Evolutionary conservation across 306 rosid species (phyloP).

Genomic region (Alnus glutinosa): DNA sequence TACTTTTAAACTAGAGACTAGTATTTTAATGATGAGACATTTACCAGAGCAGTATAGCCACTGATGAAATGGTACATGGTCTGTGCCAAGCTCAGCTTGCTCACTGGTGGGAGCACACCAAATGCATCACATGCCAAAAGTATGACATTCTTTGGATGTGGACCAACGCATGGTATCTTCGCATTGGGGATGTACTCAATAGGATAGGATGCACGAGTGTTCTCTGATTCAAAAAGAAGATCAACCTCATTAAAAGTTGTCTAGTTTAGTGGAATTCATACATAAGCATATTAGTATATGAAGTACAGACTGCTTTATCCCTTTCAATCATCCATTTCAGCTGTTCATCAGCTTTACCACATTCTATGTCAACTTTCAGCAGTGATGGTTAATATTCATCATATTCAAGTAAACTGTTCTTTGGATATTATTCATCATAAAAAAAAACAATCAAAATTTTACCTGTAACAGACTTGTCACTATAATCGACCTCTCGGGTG

Average conservation of each 20-base stretch:
- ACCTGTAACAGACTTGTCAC: conserved; percentile 91
- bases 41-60: conserved; percentile 92
- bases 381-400: background rate
- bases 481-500: conserved; percentile 73
- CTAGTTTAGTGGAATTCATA: background rate
- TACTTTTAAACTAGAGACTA: background rate
- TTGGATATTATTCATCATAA: background rate
- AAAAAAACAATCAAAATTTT: conserved; percentile 3
- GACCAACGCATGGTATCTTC: conserved; percentile 79
- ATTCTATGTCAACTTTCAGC: background rate
- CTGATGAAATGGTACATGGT: conserved; percentile 98
- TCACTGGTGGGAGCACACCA: conserved; percentile 95
- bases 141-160: conserved; percentile 86
- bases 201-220: conserved; percentile 89
- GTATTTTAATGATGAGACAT: background rate
- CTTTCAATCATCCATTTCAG: background rate
- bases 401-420: background rate
- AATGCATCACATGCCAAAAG: conserved; percentile 93
- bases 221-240: conserved; percentile 49
- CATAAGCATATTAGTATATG: background rate
- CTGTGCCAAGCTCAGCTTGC: conserved; percentile 83
- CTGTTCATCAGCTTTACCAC: background rate
- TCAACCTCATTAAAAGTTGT: background rate
- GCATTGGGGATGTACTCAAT: conserved; percentile 93
- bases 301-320: background rate